Percentiles rank a stretch among this genome's conserved stretches.
Conservation (phyloP, 192 early-diverging fungal genomes). For the Coemansia asiatica region DNA sequence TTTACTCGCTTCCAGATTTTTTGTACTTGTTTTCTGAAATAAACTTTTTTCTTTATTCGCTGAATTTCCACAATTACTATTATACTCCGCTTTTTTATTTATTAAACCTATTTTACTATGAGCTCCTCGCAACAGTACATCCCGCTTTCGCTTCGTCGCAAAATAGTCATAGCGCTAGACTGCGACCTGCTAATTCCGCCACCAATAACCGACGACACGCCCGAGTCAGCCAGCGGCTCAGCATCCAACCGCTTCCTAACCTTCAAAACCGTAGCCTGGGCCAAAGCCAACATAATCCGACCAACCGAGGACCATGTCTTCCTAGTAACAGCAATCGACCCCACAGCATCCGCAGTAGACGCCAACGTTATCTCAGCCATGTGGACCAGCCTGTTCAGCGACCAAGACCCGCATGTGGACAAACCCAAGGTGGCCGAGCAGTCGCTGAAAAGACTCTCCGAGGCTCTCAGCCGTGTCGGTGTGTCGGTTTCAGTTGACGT, state of each 20-base stretch:
- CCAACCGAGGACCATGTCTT: conserved; percentile 44
- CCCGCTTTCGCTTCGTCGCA: conserved; percentile 48
- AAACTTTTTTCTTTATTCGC: neutral
- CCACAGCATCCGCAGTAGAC: conserved; percentile 1
- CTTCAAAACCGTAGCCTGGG: conserved; percentile 50
- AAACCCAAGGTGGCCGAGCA: conserved; percentile 11
- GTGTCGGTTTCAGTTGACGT: conserved; percentile 31
- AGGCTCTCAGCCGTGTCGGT: conserved; percentile 11
- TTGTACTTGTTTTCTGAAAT: no score
- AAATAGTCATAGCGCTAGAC: conserved; percentile 49
- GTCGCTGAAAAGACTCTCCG: conserved; percentile 11
- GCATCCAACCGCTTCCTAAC: conserved; percentile 14
- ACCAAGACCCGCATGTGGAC: conserved; percentile 18
- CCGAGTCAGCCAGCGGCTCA: neutral
- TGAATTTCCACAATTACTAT: no score
- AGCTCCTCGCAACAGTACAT: conserved; percentile 7
- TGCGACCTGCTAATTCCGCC: conserved; percentile 19
- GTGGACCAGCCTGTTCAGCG: conserved; percentile 34
- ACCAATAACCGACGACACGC: neutral
- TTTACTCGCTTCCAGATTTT: neutral
- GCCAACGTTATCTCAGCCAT: conserved; percentile 10
- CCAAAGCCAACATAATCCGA: conserved; percentile 45
- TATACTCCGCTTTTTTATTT: neutral
- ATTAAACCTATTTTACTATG: neutral
- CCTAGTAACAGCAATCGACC: conserved; percentile 28